Conservation (phyloP, 768 basidiomycete genomes). For the Suillus bovinus region DNA sequence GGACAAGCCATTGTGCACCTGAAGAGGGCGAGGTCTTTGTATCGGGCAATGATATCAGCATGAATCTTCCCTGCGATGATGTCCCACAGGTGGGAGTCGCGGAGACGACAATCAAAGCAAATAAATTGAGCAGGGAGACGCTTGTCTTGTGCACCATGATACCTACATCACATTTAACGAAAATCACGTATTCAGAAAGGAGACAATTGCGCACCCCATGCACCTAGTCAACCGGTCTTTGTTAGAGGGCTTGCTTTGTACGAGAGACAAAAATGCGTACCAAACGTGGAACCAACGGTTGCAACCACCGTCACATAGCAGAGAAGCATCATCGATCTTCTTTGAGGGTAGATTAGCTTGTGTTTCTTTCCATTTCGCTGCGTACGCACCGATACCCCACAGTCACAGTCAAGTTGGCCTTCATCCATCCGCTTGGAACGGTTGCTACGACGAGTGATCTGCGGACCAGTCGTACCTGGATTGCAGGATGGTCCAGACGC, state of each 20-base stretch:
- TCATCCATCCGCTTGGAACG: constrained; percentile 30
- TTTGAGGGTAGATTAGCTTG: neutral
- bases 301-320: constrained; percentile 75
- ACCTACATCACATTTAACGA: constrained; percentile 39
- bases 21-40: constrained; percentile 69
- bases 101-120: constrained; percentile 79
- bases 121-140: constrained; percentile 61
- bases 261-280: constrained; percentile 39
- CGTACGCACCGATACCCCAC: constrained; percentile 54
- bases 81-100: constrained; percentile 66
- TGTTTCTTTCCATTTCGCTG: neutral
- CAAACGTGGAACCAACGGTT: constrained; percentile 75
- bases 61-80: constrained; percentile 62
- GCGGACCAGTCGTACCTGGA: constrained; percentile 3
- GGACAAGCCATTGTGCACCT: constrained; percentile 42
- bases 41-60: constrained; percentile 57
- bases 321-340: constrained; percentile 56
- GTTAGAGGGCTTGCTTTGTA: neutral
- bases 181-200: neutral
- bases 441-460: constrained; percentile 1
- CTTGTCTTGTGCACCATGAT: constrained; percentile 56
- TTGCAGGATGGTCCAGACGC: constrained; percentile 11
- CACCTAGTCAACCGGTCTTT: constrained; percentile 27
- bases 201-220: constrained; percentile 34
- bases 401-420: constrained; percentile 63